Evolutionary conservation across 2,329 filamentous ascomycete species (phyloP).

Genomic region (Sclerotinia minor): DNA sequence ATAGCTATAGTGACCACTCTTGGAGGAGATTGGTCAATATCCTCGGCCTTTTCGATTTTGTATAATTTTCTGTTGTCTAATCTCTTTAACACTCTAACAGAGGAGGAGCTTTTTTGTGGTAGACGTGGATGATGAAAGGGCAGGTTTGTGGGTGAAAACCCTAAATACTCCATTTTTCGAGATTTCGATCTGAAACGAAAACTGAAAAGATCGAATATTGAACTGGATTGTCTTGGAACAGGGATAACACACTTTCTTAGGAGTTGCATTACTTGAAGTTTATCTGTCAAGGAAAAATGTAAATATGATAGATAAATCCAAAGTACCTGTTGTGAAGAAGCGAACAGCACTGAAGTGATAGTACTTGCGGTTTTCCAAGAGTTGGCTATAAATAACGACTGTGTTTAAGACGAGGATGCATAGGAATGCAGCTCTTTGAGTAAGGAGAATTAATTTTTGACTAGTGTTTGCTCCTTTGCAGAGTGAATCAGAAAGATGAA

Average conservation of each 20-base stretch:
- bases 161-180: neutral
- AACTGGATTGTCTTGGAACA: neutral
- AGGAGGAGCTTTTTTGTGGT: neutral
- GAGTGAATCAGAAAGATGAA: neutral
- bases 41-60: neutral
- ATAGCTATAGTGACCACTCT: conserved; percentile 12
- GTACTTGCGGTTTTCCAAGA: neutral
- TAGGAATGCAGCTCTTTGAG: neutral
- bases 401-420: neutral
- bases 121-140: neutral
- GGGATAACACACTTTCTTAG: neutral
- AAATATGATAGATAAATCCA: neutral
- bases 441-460: neutral
- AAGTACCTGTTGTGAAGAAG: neutral
- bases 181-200: neutral
- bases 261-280: neutral
- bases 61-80: neutral
- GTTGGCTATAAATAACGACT: neutral
- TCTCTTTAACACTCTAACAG: neutral
- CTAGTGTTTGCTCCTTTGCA: neutral
- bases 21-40: neutral
- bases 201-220: neutral
- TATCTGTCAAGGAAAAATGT: too few species aligned
- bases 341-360: neutral
- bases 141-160: neutral